These are phyloP conservation scores for Arthrobotrys iridis DNA, from an alignment of 2,329 filamentous ascomycete species.

Conservation along the genomic window DNA sequence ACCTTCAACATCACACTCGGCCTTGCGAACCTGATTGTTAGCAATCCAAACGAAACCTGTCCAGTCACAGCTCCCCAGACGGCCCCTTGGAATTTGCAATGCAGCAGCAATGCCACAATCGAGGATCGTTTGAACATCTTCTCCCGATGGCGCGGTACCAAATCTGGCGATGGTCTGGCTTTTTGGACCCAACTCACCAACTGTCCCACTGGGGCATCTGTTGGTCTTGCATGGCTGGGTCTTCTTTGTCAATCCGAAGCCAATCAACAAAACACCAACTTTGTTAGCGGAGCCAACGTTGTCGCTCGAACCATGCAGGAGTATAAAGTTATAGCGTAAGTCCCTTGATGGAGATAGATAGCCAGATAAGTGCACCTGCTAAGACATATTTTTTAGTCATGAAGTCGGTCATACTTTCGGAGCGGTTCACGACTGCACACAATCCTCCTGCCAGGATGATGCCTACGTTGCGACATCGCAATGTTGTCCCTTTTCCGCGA, in stretches of 20 bases:
- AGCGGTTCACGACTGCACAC: constrained; percentile 90
- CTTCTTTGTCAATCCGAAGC: constrained; percentile 76
- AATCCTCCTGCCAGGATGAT: constrained; percentile 62
- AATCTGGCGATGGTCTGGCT: constrained; percentile 79
- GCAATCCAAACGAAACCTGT: constrained; percentile 71
- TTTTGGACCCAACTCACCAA: constrained; percentile 91
- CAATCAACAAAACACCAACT: constrained; percentile 70
- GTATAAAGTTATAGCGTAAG: constrained; percentile 87
- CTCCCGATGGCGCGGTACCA: constrained; percentile 82
- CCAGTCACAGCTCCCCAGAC: constrained; percentile 73
- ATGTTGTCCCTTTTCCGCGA: constrained; percentile 80
- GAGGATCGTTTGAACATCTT: constrained; percentile 84
- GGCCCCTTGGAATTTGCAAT: constrained; percentile 85
- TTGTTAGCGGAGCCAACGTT: constrained; percentile 86
- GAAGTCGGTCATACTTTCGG: constrained; percentile 95
- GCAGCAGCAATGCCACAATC: constrained; percentile 72
- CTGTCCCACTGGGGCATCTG: constrained; percentile 82
- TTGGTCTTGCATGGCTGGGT: constrained; percentile 92
- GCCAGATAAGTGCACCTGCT: neutral
- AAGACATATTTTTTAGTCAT: constrained; percentile 64
- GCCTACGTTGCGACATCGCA: constrained; percentile 59
- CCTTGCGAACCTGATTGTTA: constrained; percentile 84
- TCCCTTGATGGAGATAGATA: constrained; percentile 53
- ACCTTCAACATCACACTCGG: constrained; percentile 96
- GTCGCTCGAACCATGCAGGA: constrained; percentile 83